Base-by-base conservation (phyloP, 164 flowering plant genomes). In the Kalanchoe fedtschenkoi region DNA sequence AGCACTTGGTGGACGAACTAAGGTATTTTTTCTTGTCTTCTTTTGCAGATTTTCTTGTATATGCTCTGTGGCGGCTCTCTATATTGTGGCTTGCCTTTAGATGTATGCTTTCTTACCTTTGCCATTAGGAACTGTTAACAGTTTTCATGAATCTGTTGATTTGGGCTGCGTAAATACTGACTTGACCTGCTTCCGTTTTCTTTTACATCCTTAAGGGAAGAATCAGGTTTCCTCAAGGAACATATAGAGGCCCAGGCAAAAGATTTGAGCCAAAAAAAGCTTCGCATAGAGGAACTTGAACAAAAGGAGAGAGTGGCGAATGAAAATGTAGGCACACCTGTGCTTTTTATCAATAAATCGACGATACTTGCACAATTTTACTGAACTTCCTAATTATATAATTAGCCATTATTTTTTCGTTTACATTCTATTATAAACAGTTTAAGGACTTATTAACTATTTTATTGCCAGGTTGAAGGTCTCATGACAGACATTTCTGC, bases 401-500 rank as follows among this genome's bases (percentile, higher is more conserved):
- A 26, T 26, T 32, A 26, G 6, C 14, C 3, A 5, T 24, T 11
- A 5, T 51, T 17, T 10, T 13, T 51, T 24, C 56, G 13, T 51
- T 13, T 5, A 51, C 3, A 24, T 51, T 13, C 30, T 24, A 11
- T 26, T 24, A 24, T 24, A 17, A 26, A 10, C 17, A 10, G 7
- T 24, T 16, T 51, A 29, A 16, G 6, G 38, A 58, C 42, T 33
- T 24, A 34, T 32, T 10, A n/a, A 30, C 22, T 39, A 15, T 55
- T 3, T 64, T 28, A 34, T 21, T 72, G 37, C 55, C 37, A 89
- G 98, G 81, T 92, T 73, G 95, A 92, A 78, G 98, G 95, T 70
- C 91, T 92, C 70, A 89, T 89, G 98, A 74, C 86, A 82, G 96
- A 91, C 68, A 83, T 89, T 75, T 80, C 93, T 60, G 84, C 89